Evolutionary conservation across 495 filamentous ascomycete species (phyloP).

Genomic region (Aspergillus panamensis): DNA sequence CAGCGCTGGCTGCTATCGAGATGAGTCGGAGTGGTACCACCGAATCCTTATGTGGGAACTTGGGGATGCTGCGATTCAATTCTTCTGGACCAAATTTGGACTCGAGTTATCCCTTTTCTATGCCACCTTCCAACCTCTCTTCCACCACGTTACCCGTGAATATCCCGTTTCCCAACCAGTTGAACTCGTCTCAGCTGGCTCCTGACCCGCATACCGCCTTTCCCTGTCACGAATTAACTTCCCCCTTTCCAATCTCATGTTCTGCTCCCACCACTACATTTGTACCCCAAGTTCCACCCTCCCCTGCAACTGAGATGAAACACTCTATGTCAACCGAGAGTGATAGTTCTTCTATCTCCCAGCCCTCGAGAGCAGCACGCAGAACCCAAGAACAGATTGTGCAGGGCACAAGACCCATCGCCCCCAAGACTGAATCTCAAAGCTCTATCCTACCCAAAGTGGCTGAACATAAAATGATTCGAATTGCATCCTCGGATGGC

Average conservation of each 20-base stretch:
- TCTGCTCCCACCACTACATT: conserved; percentile 35
- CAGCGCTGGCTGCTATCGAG: conserved; percentile 26
- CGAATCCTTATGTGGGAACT: conserved; percentile 42
- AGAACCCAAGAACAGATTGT: conserved; percentile 45
- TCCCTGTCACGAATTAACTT: conserved; percentile 28
- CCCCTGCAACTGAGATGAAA: conserved; percentile 34
- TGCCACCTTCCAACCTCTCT: conserved; percentile 34
- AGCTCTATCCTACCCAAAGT: conserved; percentile 28
- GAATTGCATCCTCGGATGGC: conserved; percentile 55
- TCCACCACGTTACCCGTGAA: conserved; percentile 32
- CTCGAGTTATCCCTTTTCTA: conserved; percentile 29
- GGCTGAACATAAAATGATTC: conserved; percentile 49
- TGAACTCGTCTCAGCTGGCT: conserved; percentile 27
- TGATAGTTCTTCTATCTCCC: conserved; percentile 26
- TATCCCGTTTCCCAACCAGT: conserved; percentile 26
- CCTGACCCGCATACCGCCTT: conserved; percentile 28
- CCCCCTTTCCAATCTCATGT: conserved; percentile 30
- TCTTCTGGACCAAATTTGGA: conserved; percentile 38
- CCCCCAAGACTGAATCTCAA: conserved; percentile 39
- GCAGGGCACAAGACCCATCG: conserved; percentile 43
- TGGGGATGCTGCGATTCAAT: conserved; percentile 45
- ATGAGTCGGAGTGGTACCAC: conserved; percentile 48
- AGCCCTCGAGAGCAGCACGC: conserved; percentile 38
- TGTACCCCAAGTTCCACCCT: conserved; percentile 18
- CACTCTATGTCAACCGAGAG: conserved; percentile 35